Conservation (phyloP, 331 rosid species). For the Quercus phellos region DNA sequence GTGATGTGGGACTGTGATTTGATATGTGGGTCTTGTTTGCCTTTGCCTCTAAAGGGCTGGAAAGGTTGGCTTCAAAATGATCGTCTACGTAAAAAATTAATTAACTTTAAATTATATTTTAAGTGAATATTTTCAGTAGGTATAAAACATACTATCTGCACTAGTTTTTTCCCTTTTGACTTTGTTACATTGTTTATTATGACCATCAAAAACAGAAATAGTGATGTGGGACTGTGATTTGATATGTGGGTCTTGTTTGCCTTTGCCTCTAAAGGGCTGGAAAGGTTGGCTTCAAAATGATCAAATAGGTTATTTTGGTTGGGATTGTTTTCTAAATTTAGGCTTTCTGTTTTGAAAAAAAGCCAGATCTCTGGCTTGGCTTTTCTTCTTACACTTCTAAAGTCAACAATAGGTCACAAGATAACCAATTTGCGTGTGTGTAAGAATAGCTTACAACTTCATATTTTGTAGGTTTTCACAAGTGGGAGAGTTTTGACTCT, state of each 20-base stretch:
- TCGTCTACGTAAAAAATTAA: too few species aligned
- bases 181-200: neutral
- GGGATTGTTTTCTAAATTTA: slow-evolving; percentile 27
- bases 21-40: neutral
- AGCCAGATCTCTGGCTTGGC: slow-evolving; percentile 15
- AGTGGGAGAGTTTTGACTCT: slow-evolving; percentile 31
- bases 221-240: neutral
- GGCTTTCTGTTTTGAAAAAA: slow-evolving; percentile 34
- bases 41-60: neutral
- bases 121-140: too few species aligned
- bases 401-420: neutral
- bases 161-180: too few species aligned
- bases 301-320: slow-evolving; percentile 11
- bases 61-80: slow-evolving; percentile 18
- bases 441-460: slow-evolving; percentile 13
- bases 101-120: too few species aligned
- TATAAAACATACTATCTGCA: too few species aligned
- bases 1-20: neutral
- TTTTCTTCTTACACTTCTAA: slow-evolving; percentile 10
- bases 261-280: neutral
- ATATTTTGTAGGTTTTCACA: slow-evolving; percentile 25
- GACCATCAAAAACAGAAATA: neutral
- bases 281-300: slow-evolving; percentile 18
- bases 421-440: slow-evolving; percentile 30
- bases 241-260: neutral